phyloP scores from a whole-genome alignment of 2,329 filamentous ascomycete genomes.

The Bipolaris oryzae region DNA sequence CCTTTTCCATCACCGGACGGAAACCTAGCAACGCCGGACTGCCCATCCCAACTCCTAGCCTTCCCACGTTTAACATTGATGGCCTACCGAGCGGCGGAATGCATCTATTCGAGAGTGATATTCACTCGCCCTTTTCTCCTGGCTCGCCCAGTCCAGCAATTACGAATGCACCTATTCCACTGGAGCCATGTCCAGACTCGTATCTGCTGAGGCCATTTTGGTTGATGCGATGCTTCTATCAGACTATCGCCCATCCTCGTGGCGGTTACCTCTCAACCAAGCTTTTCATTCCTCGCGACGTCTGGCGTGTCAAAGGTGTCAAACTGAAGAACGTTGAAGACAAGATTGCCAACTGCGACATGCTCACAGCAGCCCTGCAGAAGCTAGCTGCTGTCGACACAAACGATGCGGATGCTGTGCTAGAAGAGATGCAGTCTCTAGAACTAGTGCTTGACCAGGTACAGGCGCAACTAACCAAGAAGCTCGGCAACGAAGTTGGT shows the following conservation, averaged over 20 bases:
- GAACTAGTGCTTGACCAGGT: slow-evolving; percentile 87
- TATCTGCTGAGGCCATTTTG: slow-evolving; percentile 93
- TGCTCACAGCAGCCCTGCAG: slow-evolving; percentile 84
- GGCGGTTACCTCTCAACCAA: slow-evolving; percentile 92
- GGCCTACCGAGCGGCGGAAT: slow-evolving; percentile 69
- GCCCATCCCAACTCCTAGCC: slow-evolving; percentile 71
- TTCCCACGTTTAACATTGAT: slow-evolving; percentile 64
- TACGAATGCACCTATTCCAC: slow-evolving; percentile 71
- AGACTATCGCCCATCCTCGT: slow-evolving; percentile 87
- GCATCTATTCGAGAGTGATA: slow-evolving; percentile 82
- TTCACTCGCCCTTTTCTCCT: slow-evolving; percentile 69
- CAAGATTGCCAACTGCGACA: slow-evolving; percentile 89
- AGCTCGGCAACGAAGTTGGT: slow-evolving; percentile 91
- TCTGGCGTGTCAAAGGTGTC: slow-evolving; percentile 92
- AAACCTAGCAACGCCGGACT: slow-evolving; percentile 63
- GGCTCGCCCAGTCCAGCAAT: slow-evolving; percentile 69
- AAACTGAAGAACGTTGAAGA: slow-evolving; percentile 92
- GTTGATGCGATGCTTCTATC: slow-evolving; percentile 93
- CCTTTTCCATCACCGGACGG: slow-evolving; percentile 61
- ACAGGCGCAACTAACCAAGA: slow-evolving; percentile 76
- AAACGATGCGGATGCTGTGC: slow-evolving; percentile 85
- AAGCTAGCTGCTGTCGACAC: slow-evolving; percentile 86
- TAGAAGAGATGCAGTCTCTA: slow-evolving; percentile 91
- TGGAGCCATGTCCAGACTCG: slow-evolving; percentile 91
- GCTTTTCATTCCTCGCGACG: slow-evolving; percentile 88